Base-by-base conservation (phyloP, 305 asterid species). In the Andrographis paniculata region DNA sequence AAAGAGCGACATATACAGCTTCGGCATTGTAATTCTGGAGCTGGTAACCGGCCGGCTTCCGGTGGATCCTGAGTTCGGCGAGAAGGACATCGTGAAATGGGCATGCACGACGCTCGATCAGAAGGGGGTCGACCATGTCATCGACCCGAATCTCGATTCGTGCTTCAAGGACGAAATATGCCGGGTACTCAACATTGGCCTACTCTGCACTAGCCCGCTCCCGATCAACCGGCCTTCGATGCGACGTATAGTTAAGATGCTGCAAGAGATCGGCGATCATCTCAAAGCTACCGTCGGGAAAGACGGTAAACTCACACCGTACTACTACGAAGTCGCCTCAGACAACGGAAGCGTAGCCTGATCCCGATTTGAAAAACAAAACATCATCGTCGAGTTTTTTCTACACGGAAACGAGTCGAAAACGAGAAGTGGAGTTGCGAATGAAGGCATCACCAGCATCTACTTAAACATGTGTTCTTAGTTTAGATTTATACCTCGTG, bases 211-310 rank as follows among this genome's bases (percentile, higher is more conserved):
- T 11, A 80, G 91, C 61, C 96, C 99, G 0, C 85, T 91, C 6
- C 99, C 99, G 11, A 83, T 87, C 9, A 91, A 91, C 46, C 94
- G 99, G 3, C 99, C 99, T 3, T 87, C 99, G 0, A 87, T 91
- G 99, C 64, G 96, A 52, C 78, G 95, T 15, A 84, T 87, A 7
- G 99, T 91, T 9, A 91, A 87, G 66, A 73, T 91, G 89, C 30
- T 91, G 71, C 95, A 78, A 50, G 99, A 78, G 58, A 62, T 77
- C 0, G 94, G 84, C 28, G 56, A 48, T 53, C 77, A 51, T 40
- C 52, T 60, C 38, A 78, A 63, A 35, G 33, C 33, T 27, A 31
- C 57, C 19, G 50, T 60, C 0, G 63, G 67, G 0, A 91, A 83
- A 62, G 95, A 86, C 10, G 96, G 92, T 4, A 91, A 86, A 52